Conservation (phyloP, 2,329 filamentous ascomycete species). For the Akanthomyces lecanii region DNA sequence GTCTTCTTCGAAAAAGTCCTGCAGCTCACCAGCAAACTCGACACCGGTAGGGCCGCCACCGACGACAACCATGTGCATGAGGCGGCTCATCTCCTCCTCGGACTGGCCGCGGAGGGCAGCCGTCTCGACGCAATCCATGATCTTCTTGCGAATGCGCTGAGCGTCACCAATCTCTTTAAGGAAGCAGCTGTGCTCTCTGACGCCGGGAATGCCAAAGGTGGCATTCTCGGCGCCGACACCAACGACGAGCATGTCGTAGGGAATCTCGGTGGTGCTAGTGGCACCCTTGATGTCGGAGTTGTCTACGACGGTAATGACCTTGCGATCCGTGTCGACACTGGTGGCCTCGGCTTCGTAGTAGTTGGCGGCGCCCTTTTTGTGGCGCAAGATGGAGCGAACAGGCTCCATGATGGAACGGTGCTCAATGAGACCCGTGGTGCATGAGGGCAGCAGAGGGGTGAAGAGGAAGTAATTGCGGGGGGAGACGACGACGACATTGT, state of each 20-base stretch:
- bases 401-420: conserved; percentile 99
- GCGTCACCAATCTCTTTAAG: conserved; percentile 97
- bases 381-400: conserved; percentile 88
- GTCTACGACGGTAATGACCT: conserved; percentile 83
- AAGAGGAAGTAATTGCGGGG: conserved; percentile 99
- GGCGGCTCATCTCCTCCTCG: conserved; percentile 80
- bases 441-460: conserved; percentile 93
- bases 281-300: conserved; percentile 89
- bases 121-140: conserved; percentile 99
- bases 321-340: conserved; percentile 89
- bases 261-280: conserved; percentile 77
- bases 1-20: conserved; percentile 98
- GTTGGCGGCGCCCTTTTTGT: conserved; percentile 89
- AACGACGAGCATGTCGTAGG: conserved; percentile 97
- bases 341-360: conserved; percentile 98
- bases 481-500: conserved; percentile 97
- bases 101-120: conserved; percentile 97
- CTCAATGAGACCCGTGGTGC: conserved; percentile 95
- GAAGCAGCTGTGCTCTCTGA: conserved; percentile 94
- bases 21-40: conserved; percentile 95
- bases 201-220: conserved; percentile 95
- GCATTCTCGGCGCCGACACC: conserved; percentile 98
- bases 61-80: conserved; percentile 96
- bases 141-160: conserved; percentile 93
- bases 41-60: conserved; percentile 94